Evolutionary conservation across 2,329 filamentous ascomycete species (phyloP).

Genomic region (Ilyonectria sp.): DNA sequence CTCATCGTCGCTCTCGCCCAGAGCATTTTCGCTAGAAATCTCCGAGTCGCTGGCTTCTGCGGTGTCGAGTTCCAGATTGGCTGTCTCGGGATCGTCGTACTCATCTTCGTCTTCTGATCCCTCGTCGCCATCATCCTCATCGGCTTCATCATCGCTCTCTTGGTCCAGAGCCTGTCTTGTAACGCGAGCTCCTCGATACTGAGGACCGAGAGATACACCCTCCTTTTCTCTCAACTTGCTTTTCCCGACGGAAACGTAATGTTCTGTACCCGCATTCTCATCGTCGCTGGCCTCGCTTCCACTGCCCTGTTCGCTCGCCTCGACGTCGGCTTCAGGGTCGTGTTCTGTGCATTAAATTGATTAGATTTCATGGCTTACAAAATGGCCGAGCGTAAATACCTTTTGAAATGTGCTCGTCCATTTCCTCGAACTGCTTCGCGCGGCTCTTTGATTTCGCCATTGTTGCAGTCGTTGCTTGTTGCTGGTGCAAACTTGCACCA

Average conservation of each 20-base stretch:
- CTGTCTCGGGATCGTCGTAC: slow-evolving; percentile 71
- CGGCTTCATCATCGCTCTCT: slow-evolving; percentile 67
- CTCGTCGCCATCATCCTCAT: slow-evolving; percentile 60
- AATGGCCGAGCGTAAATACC: slow-evolving; percentile 60
- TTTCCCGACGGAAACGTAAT: slow-evolving; percentile 88
- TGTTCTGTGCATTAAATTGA: slow-evolving; percentile 70
- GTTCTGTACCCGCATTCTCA: slow-evolving; percentile 80
- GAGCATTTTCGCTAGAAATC: slow-evolving; percentile 77
- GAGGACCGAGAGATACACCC: slow-evolving; percentile 77
- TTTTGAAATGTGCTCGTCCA: slow-evolving; percentile 73
- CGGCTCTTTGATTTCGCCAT: slow-evolving; percentile 70
- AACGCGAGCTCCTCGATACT: slow-evolving; percentile 85
- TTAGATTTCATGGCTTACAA: slow-evolving; percentile 28
- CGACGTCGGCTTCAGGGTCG: slow-evolving; percentile 81
- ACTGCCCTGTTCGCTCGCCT: slow-evolving; percentile 69
- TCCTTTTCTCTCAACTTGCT: slow-evolving; percentile 86
- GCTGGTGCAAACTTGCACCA: slow-evolving; percentile 31
- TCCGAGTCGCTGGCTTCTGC: slow-evolving; percentile 69
- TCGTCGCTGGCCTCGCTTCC: slow-evolving; percentile 65
- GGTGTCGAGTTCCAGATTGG: slow-evolving; percentile 68
- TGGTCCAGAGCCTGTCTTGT: slow-evolving; percentile 77
- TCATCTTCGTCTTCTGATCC: slow-evolving; percentile 64
- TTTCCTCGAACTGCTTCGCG: slow-evolving; percentile 73
- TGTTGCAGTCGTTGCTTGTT: slow-evolving; percentile 48
- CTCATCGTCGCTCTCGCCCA: slow-evolving; percentile 89